Conservation (phyloP, 2,329 filamentous ascomycete species). For the Xylaria sp. region DNA sequence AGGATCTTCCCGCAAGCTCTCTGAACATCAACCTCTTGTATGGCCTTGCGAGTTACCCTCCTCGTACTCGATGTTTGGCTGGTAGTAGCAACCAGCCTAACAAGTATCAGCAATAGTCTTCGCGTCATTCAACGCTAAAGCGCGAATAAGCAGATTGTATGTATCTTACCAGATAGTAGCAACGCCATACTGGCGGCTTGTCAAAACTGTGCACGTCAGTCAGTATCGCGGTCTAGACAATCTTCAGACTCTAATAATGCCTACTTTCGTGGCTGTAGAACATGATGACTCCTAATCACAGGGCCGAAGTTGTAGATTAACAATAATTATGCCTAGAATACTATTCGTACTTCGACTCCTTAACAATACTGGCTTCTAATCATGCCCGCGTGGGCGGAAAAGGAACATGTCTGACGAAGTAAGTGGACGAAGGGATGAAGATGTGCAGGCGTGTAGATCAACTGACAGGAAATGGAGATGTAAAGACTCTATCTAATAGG, state of each 20-base stretch:
- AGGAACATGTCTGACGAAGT: neutral
- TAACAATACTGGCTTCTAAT: neutral
- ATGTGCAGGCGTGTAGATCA: neutral
- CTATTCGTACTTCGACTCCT: neutral
- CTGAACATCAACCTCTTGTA: slow-evolving; percentile 86
- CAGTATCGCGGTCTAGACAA: neutral
- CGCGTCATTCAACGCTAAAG: neutral
- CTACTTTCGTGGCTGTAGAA: slow-evolving; percentile 96
- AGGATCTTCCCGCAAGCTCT: slow-evolving; percentile 92
- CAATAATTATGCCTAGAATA: neutral
- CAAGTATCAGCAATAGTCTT: neutral
- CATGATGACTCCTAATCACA: slow-evolving; percentile 64
- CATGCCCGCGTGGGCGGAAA: slow-evolving; percentile 3
- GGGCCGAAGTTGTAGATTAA: neutral
- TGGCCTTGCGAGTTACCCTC: slow-evolving; percentile 84
- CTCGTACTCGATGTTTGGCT: slow-evolving; percentile 77
- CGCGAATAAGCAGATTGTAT: neutral
- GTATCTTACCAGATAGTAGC: slow-evolving; percentile 86
- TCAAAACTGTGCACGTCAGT: slow-evolving; percentile 69
- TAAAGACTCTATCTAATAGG: neutral
- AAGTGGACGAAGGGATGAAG: neutral
- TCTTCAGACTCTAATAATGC: slow-evolving; percentile 47
- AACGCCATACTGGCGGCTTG: slow-evolving; percentile 87
- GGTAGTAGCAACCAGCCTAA: slow-evolving; percentile 90
- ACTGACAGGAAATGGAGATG: neutral